Conservation (phyloP, 2,329 filamentous ascomycete species). For the Trichoderma polysporum region DNA sequence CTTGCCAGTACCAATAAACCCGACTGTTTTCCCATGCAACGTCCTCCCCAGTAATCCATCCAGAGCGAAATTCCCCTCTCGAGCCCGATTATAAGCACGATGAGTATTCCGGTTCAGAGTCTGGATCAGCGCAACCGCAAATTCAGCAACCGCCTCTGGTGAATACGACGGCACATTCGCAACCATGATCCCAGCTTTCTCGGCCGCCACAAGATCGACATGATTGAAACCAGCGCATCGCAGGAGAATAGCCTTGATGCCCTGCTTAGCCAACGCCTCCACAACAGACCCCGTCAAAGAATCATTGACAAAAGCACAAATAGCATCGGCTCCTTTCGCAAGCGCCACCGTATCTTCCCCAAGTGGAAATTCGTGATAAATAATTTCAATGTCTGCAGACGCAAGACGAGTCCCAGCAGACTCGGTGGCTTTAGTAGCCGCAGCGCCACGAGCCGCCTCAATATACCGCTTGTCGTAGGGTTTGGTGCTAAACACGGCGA, state of each 20-base stretch:
- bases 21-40: conserved; percentile 64
- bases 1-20: conserved; percentile 62
- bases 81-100: conserved; percentile 65
- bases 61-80: conserved; percentile 67
- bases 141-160: conserved; percentile 69
- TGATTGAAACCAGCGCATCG: conserved; percentile 70
- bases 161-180: conserved; percentile 68
- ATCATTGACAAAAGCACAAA: conserved; percentile 71
- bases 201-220: conserved; percentile 58
- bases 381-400: conserved; percentile 42
- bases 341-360: conserved; percentile 55
- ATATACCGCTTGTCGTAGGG: conserved; percentile 61
- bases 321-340: conserved; percentile 51
- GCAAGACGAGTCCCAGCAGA: conserved; percentile 27
- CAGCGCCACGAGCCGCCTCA: conserved; percentile 39
- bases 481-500: conserved; percentile 65
- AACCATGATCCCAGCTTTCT: conserved; percentile 56
- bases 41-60: conserved; percentile 63
- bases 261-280: conserved; percentile 46
- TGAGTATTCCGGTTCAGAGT: conserved; percentile 68
- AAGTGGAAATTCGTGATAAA: conserved; percentile 60
- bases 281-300: conserved; percentile 52
- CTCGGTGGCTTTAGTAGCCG: conserved; percentile 24
- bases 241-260: conserved; percentile 59
- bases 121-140: conserved; percentile 65